phyloP scores from a whole-genome alignment of 2,329 filamentous ascomycete genomes.

The Ceratocystis cacaofunesta region DNA sequence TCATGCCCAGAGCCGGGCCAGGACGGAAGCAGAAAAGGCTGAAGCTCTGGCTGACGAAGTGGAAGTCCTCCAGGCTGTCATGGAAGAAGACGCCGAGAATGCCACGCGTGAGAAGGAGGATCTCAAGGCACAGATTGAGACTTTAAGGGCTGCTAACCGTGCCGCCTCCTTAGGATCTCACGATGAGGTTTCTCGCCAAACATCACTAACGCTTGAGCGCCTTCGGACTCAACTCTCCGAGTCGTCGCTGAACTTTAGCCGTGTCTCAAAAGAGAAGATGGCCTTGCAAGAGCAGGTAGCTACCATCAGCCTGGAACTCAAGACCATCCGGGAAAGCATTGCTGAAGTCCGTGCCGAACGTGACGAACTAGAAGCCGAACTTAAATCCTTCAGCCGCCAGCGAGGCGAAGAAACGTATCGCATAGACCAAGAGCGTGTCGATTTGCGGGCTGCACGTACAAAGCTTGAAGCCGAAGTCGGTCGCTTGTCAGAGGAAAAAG shows the following conservation, averaged over 20 bases:
- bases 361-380: conserved; percentile 46
- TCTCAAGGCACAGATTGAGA: conserved; percentile 22
- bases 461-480: conserved; percentile 54
- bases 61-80: conserved; percentile 52
- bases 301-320: conserved; percentile 44
- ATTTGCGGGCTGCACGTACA: conserved; percentile 51
- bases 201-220: conserved; percentile 27
- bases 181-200: conserved; percentile 17
- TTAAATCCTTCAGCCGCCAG: conserved; percentile 20
- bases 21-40: conserved; percentile 47
- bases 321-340: conserved; percentile 40
- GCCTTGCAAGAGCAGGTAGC: conserved; percentile 48
- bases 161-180: conserved; percentile 21
- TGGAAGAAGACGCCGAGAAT: conserved; percentile 50
- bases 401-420: conserved; percentile 44
- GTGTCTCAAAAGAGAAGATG: conserved; percentile 45
- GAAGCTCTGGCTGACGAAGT: conserved; percentile 60
- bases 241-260: conserved; percentile 41
- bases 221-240: conserved; percentile 44
- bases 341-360: conserved; percentile 48
- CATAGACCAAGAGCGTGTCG: conserved; percentile 53
- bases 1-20: conserved; percentile 48
- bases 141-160: conserved; percentile 17
- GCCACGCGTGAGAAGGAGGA: conserved; percentile 26
- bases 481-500: conserved; percentile 49